A percentile compares a stretch with the other conserved stretches of the same genome.
Conservation (phyloP, 495 filamentous ascomycete genomes). For the Aspergillus steynii region DNA sequence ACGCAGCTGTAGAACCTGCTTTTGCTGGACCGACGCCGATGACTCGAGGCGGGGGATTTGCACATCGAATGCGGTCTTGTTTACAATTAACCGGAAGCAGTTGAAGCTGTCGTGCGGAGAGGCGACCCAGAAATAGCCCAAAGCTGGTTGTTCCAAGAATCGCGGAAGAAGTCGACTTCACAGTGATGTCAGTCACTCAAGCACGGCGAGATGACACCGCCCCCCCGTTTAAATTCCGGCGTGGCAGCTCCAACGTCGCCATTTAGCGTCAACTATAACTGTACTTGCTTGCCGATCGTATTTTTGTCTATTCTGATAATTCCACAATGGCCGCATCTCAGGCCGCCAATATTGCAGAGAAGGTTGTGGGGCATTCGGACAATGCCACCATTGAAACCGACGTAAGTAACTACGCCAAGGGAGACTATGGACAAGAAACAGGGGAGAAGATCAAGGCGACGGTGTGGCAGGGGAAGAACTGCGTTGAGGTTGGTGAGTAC, state of each 20-base stretch:
- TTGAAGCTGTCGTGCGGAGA: background rate
- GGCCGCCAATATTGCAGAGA: slow-evolving; percentile 61
- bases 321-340: slow-evolving; percentile 56
- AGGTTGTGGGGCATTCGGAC: slow-evolving; percentile 60
- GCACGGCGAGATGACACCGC: background rate
- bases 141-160: slow-evolving; percentile 5
- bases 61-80: too few relatives aligned
- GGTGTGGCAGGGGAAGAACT: slow-evolving; percentile 42
- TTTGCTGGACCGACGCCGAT: background rate
- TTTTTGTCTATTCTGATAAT: background rate
- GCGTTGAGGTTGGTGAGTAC: slow-evolving; percentile 33
- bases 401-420: slow-evolving; percentile 19
- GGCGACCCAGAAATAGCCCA: background rate
- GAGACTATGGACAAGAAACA: slow-evolving; percentile 7
- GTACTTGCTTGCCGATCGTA: background rate
- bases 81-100: too few relatives aligned
- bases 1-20: background rate
- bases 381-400: slow-evolving; percentile 19
- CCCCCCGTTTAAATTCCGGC: too few relatives aligned
- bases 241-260: too few relatives aligned
- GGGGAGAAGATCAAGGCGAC: slow-evolving; percentile 21
- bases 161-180: background rate
- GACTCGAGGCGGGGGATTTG: background rate
- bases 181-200: slow-evolving; percentile 3
- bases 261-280: background rate